Percentiles rank a stretch among this genome's conserved stretches.
Conservation (phyloP, 257 asterid genomes). For the Salvia miltiorrhiza region DNA sequence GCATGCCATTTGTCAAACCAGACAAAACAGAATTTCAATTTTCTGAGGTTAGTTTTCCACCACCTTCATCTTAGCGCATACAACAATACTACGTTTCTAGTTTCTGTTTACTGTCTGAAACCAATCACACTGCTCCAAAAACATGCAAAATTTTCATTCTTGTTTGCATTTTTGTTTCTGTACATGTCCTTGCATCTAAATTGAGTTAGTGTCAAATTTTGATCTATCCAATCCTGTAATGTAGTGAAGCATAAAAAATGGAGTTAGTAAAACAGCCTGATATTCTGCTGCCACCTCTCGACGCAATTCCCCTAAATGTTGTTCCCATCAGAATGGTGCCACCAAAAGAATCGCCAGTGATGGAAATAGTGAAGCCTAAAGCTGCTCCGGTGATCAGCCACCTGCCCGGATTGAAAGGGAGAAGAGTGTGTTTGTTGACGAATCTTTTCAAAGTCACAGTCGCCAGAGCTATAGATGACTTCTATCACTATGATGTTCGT, state of each 20-base stretch:
- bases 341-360: background rate
- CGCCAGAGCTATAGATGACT: conserved; percentile 18
- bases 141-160: background rate
- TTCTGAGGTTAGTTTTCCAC: background rate
- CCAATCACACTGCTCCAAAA: background rate
- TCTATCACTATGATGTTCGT: conserved; percentile 36
- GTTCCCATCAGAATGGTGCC: conserved; percentile 20
- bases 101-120: background rate
- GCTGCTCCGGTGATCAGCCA: background rate
- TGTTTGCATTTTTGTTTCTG: background rate
- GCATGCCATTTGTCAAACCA: background rate
- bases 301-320: conserved; percentile 21
- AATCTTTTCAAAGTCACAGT: conserved; percentile 40
- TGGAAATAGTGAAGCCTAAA: conserved; percentile 20
- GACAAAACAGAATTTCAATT: background rate
- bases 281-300: conserved; percentile 30
- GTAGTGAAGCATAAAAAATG: conserved; percentile 19
- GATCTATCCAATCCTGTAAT: background rate
- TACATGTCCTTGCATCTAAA: background rate
- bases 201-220: background rate
- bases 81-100: background rate
- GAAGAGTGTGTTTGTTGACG: conserved; percentile 28
- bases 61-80: background rate
- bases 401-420: conserved; percentile 35
- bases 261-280: background rate